Evolutionary conservation across 140 eudicot species (phyloP), one percentile per base, ranked within the genome.

Genomic region (Anethum foeniculum): DNA sequence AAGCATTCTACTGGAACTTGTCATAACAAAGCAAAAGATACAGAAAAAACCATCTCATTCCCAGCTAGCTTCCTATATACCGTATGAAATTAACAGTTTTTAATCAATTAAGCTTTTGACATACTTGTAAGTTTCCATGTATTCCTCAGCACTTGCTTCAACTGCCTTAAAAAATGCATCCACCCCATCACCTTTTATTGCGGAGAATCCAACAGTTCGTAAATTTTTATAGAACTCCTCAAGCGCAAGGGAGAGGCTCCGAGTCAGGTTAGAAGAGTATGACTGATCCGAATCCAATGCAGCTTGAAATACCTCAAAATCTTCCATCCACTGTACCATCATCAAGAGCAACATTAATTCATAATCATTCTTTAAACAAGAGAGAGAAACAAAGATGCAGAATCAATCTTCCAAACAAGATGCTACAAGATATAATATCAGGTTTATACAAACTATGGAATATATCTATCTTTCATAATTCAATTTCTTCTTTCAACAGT

Each of bases 121-220:
- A 58, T 89, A 94, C 98, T 89, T 94, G 92, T 92, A 94, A 30
- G 94, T 94, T 82, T 89, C 95, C 97, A 94, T 94, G 91, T 94
- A 94, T 79, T 94, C 99, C 18, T 89, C 93, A 21, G 97, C 96
- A 81, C 99, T 94, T 71, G 93, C 93, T 86, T 94, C 95, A 79
- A 94, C 80, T 77, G 97, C 93, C 86, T 90, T 92, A 49, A 94
- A 92, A 79, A 94, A 94, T 1, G 91, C 90, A 82, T 90, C 94
- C 96, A 94, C 93, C 44, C 99, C 99, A 62, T 91, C 90, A 82
- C 99, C 97, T 82, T 93, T 79, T 21, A 94, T 91, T 12, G 99
- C 97, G 62, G 99, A 94, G 69, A 94, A 97, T 82, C 99, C 99
- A 80, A 94, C 97, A 38, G 97, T 86, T 41, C 90, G 84, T n/a